Conservation (phyloP, 352 stramenopile genomes). For the Globisporangium orthogonon region DNA sequence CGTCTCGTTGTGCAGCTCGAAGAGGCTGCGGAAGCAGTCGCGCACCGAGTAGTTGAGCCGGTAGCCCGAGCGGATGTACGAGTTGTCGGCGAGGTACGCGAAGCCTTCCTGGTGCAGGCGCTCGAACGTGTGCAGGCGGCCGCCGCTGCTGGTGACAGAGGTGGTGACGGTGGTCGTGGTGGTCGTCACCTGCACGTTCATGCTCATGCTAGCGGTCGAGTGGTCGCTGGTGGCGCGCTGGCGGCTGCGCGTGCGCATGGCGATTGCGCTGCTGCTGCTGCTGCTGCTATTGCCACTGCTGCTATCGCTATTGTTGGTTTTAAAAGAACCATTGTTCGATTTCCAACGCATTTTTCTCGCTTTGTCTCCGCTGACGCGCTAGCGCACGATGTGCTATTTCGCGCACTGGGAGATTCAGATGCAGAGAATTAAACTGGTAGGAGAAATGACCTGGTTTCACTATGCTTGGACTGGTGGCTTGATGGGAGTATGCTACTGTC, state of each 20-base stretch:
- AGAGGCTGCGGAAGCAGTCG: slow-evolving; percentile 76
- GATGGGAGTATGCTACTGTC: no score
- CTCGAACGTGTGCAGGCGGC: slow-evolving; percentile 62
- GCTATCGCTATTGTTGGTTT: no score
- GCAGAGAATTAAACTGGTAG: no score
- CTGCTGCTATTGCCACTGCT: no score
- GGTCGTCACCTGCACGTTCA: slow-evolving; percentile 3
- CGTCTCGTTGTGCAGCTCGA: slow-evolving; percentile 87
- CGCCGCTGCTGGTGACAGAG: slow-evolving; percentile 1
- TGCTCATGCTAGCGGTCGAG: background rate
- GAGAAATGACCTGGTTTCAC: no score
- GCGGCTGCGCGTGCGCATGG: slow-evolving; percentile 16
- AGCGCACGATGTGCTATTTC: slow-evolving; percentile 2
- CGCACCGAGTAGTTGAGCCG: slow-evolving; percentile 75
- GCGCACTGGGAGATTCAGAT: slow-evolving; percentile 6
- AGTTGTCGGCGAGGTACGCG: slow-evolving; percentile 78
- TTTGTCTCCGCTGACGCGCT: background rate
- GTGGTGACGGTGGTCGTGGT: slow-evolving; percentile 8
- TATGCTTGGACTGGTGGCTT: no score
- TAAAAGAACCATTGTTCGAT: slow-evolving; percentile 4
- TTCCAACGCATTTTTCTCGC: background rate
- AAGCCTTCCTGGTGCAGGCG: slow-evolving; percentile 74
- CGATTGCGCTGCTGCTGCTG: slow-evolving; percentile 1
- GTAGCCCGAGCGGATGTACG: slow-evolving; percentile 84
- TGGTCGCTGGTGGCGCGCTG: slow-evolving; percentile 1